phyloP scores from a whole-genome alignment of 2,329 filamentous ascomycete genomes.

The Colletotrichum spinosum region DNA sequence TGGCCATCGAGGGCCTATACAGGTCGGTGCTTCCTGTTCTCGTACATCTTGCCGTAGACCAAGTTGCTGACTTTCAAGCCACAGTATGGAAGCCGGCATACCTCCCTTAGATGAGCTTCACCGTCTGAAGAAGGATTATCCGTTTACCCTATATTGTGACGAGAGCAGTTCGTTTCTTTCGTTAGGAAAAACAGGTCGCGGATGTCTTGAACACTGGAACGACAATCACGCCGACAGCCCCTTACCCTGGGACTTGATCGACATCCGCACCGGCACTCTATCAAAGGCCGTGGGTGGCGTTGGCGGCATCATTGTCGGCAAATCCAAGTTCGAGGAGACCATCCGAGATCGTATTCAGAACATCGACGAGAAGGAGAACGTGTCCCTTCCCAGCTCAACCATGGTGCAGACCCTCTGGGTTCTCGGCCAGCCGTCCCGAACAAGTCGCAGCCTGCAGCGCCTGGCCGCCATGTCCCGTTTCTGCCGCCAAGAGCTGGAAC shows the following conservation, averaged over 20 bases:
- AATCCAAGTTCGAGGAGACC: slow-evolving; percentile 6
- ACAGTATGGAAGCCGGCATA: slow-evolving; percentile 13
- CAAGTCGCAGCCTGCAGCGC: slow-evolving; percentile 17
- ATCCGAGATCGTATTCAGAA: slow-evolving; percentile 6
- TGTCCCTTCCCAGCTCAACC: slow-evolving; percentile 23
- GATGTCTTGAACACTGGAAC: slow-evolving; percentile 38
- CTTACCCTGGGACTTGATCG: slow-evolving; percentile 30
- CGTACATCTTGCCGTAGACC: accelerated
- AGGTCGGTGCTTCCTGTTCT: neutral
- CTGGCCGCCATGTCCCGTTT: slow-evolving; percentile 22
- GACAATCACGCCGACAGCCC: slow-evolving; percentile 24
- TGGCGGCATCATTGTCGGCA: slow-evolving; percentile 34
- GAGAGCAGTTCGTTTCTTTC: slow-evolving; percentile 38
- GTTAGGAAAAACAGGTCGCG: slow-evolving; percentile 33
- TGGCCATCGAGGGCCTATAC: slow-evolving; percentile 33
- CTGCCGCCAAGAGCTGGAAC: slow-evolving; percentile 27
- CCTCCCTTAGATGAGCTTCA: slow-evolving; percentile 3
- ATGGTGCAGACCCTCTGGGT: slow-evolving; percentile 36
- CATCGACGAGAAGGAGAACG: slow-evolving; percentile 5
- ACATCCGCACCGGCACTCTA: slow-evolving; percentile 36
- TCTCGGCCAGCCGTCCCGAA: slow-evolving; percentile 25
- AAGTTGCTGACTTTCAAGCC: neutral
- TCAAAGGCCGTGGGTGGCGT: slow-evolving; percentile 37
- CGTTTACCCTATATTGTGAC: slow-evolving; percentile 37
- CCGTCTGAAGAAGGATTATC: slow-evolving; percentile 28